Percentiles rank a stretch among this genome's conserved stretches.
Evolutionary conservation across 768 basidiomycete species (phyloP).

Genomic region (Antrodiella citrinella): DNA sequence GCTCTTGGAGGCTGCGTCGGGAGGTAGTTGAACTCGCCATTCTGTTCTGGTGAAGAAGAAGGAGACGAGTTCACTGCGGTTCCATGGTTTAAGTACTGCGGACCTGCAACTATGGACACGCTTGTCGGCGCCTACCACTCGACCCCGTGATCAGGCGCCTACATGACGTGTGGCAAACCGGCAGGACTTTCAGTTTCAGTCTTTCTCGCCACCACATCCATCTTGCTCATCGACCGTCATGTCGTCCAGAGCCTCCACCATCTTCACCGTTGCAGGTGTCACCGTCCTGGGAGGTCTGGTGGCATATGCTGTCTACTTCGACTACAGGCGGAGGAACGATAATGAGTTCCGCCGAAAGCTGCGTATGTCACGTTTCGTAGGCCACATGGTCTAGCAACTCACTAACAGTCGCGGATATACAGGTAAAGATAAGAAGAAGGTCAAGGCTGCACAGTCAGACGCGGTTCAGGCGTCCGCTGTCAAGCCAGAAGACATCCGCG

Average conservation of each 20-base stretch:
- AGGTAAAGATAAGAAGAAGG: conserved; percentile 88
- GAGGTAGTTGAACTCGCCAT: not conserved
- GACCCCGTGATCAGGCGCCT: not conserved
- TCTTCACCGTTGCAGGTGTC: conserved; percentile 33
- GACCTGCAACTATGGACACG: too few relatives aligned
- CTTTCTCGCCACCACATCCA: conserved; percentile 12
- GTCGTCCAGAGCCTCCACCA: conserved; percentile 26
- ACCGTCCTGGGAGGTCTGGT: conserved; percentile 46
- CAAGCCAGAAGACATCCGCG: conserved; percentile 46
- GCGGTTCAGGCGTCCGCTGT: conserved; percentile 27
- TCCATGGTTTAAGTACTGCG: too few relatives aligned
- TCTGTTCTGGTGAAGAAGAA: too few relatives aligned
- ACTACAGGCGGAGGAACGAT: conserved; percentile 89
- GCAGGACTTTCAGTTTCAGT: conserved; percentile 10
- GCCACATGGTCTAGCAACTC: conserved; percentile 8
- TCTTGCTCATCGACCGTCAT: conserved; percentile 18
- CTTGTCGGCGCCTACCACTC: too few relatives aligned
- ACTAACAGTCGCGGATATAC: conserved; percentile 3
- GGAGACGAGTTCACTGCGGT: too few relatives aligned
- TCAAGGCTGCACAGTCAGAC: conserved; percentile 56
- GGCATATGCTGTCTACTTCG: conserved; percentile 90
- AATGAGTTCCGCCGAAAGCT: conserved; percentile 80
- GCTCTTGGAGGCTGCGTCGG: conserved; percentile 7
- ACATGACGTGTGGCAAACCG: not conserved
- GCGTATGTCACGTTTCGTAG: conserved; percentile 45